Evolutionary conservation across 805 yeast species (phyloP), one percentile per base, ranked within the genome.

Genomic region (Pichia manshurica): DNA sequence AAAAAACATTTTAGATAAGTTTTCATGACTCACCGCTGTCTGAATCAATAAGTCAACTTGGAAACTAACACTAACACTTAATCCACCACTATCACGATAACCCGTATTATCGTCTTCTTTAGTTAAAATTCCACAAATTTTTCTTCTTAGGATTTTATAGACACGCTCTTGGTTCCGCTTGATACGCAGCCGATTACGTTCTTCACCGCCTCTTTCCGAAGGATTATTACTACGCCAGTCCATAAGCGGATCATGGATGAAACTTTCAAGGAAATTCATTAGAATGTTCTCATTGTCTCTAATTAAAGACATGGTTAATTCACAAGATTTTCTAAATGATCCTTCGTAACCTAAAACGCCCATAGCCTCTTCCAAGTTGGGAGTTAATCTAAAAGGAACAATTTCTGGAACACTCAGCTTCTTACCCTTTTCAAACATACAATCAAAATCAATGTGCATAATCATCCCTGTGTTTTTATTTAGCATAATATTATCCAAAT

Each of bases 381-480:
- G 84, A 0, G 99, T 93, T 42, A 93, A 64, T 54, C 99, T 72
- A 65, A 93, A 93, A 0, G 99, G 99, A 2, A 93, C 99, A 28
- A 87, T 71, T 60, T 93, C 99, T 0, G 99, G 99, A 5, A 85
- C 82, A 0, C 78, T 77, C 19, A 78, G 62, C 2, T 82, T 81
- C 25, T 82, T 67, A 21, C 86, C 87, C 61, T 91, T 93, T 49
- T 91, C 98, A 60, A 95, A 93, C 37, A 93, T 70, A 68, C 98
- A 91, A 61, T 95, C 98, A 64, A 93, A 93, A 66, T 95, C 99
- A 47, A 93, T 97, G 63, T 93, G 99, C 52, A 93, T 66, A 0
- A 88, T 79, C 8, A 79, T 80, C 1, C 99, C 99, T 3, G 82
- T 76, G 37, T 73, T 76, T 51, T 83, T 82, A 56, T 82, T 76